Percentiles rank a stretch among this genome's conserved stretches.
These are phyloP conservation scores for Clavariopsis aquatica DNA, from an alignment of 495 filamentous ascomycete species.

Conservation along the genomic window DNA sequence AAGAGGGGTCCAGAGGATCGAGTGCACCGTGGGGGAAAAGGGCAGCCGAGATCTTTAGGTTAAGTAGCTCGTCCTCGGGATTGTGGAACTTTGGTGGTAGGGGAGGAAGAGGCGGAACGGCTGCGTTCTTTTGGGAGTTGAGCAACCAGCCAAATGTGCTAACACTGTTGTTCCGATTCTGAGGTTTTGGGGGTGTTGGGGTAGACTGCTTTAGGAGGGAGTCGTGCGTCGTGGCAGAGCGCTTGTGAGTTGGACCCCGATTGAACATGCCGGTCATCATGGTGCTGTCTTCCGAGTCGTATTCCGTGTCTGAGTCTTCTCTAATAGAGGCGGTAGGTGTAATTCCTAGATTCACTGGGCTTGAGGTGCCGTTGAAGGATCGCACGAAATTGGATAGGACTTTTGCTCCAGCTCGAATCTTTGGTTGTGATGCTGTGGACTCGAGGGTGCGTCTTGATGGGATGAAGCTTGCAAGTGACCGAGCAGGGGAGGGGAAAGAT, in stretches of 20 bases:
- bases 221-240: conserved; percentile 10
- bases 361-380: conserved; percentile 35
- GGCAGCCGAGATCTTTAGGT: conserved; percentile 62
- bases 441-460: conserved; percentile 22
- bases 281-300: conserved; percentile 23
- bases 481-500: conserved; percentile 35
- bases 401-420: conserved; percentile 30
- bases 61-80: conserved; percentile 60
- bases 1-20: conserved; percentile 62
- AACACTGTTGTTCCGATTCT: conserved; percentile 13
- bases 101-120: conserved; percentile 54
- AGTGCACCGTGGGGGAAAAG: conserved; percentile 60
- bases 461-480: conserved; percentile 36
- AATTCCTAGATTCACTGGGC: conserved; percentile 32
- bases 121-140: conserved; percentile 28
- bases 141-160: conserved; percentile 37
- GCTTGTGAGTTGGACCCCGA: conserved; percentile 19
- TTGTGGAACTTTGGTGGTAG: conserved; percentile 54
- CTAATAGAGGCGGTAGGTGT: neutral
- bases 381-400: conserved; percentile 19
- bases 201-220: conserved; percentile 4
- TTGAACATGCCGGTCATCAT: conserved; percentile 34
- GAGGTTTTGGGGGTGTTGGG: conserved; percentile 5
- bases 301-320: conserved; percentile 21
- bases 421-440: conserved; percentile 29